Evolutionary conservation across 768 basidiomycete genomes (phyloP).

Genomic region (Suillus plorans): DNA sequence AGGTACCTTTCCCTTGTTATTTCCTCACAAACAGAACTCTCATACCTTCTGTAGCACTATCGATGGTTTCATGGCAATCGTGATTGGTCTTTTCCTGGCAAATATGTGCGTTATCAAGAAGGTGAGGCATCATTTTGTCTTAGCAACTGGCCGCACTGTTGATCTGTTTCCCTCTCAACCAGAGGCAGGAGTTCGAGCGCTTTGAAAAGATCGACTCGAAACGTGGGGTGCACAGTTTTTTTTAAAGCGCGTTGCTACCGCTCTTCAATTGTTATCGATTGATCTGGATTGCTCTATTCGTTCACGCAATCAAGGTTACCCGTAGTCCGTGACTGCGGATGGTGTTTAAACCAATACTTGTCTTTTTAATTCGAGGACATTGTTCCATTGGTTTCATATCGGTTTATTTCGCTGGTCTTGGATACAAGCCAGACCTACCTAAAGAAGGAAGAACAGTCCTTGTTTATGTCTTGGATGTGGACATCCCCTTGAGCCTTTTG

Average conservation of each 20-base stretch:
- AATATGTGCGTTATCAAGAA: constrained; percentile 86
- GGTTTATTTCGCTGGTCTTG: background rate
- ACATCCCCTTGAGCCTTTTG: background rate
- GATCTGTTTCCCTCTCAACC: constrained; percentile 15
- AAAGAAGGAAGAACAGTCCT: background rate
- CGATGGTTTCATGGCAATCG: constrained; percentile 84
- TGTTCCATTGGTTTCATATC: background rate
- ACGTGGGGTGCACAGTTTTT: constrained; percentile 84
- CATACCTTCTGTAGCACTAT: constrained; percentile 42
- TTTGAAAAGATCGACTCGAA: constrained; percentile 91
- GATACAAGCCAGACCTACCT: background rate
- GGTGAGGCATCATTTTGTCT: constrained; percentile 36
- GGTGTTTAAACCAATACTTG: background rate
- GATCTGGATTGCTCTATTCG: background rate
- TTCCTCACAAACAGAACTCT: background rate
- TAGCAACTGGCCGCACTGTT: constrained; percentile 2
- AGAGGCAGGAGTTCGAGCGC: constrained; percentile 79
- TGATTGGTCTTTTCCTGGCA: constrained; percentile 72
- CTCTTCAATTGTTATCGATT: background rate
- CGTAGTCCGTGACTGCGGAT: constrained; percentile 1
- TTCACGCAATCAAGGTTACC: background rate
- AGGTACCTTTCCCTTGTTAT: constrained; percentile 52
- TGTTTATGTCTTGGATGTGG: background rate
- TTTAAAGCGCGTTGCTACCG: constrained; percentile 42
- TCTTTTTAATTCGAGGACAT: background rate